These are phyloP conservation scores for Elsinoe fawcettii DNA, from an alignment of 2,329 filamentous ascomycete genomes.

Conservation along the genomic window DNA sequence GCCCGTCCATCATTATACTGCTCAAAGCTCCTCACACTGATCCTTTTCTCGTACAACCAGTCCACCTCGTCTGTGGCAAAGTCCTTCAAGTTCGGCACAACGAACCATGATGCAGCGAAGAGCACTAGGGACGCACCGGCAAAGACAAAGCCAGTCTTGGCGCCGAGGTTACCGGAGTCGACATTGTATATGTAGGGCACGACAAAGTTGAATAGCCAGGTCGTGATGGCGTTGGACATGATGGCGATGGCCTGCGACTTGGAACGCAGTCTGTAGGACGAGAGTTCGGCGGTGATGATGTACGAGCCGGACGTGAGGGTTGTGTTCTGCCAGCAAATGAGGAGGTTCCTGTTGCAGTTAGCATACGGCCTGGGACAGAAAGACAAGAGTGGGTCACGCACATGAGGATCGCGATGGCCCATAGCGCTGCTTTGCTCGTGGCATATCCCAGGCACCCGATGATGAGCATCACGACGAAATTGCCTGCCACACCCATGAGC, in stretches of 20 bases:
- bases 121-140: constrained; percentile 30
- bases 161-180: constrained; percentile 35
- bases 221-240: constrained; percentile 22
- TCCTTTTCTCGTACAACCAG: constrained; percentile 26
- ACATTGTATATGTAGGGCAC: constrained; percentile 46
- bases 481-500: constrained; percentile 27
- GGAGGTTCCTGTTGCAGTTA: not conserved
- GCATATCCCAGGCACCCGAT: constrained; percentile 37
- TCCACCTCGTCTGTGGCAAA: constrained; percentile 44
- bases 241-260: constrained; percentile 51
- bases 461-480: constrained; percentile 43
- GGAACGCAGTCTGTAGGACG: constrained; percentile 48
- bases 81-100: constrained; percentile 48
- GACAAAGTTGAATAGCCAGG: constrained; percentile 54
- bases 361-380: not conserved
- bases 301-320: constrained; percentile 38
- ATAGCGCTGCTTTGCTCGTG: constrained; percentile 34
- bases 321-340: constrained; percentile 32
- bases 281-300: constrained; percentile 50
- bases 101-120: constrained; percentile 32
- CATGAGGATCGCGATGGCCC: constrained; percentile 15
- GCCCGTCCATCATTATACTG: not conserved
- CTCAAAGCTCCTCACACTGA: not conserved
- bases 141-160: constrained; percentile 38
- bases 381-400: not conserved